phyloP scores from a whole-genome alignment of 495 filamentous ascomycete genomes.

The Aspergillus funiculosus region DNA sequence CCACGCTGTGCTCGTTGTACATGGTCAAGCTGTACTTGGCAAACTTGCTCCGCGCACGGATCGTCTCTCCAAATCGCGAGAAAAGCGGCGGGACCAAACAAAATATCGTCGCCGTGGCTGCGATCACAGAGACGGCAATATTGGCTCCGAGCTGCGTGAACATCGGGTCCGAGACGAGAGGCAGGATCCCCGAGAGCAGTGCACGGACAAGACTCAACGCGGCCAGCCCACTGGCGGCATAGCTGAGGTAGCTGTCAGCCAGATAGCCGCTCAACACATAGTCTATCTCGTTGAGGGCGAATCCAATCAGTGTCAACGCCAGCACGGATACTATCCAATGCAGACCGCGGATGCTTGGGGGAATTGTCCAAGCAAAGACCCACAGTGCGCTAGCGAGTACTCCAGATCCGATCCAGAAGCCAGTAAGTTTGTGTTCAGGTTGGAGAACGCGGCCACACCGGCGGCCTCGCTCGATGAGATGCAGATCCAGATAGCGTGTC shows the following conservation, averaged over 20 bases:
- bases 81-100: conserved; percentile 44
- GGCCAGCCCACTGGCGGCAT: conserved; percentile 49
- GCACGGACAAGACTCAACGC: conserved; percentile 45
- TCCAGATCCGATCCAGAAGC: conserved; percentile 45
- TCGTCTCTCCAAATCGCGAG: conserved; percentile 37
- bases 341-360: conserved; percentile 28
- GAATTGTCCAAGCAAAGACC: conserved; percentile 50
- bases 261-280: conserved; percentile 49
- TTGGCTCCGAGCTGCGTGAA: conserved; percentile 41
- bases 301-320: conserved; percentile 44
- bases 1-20: conserved; percentile 29
- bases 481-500: conserved; percentile 41
- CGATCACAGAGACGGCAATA: conserved; percentile 40
- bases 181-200: conserved; percentile 41
- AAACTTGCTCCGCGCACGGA: conserved; percentile 44
- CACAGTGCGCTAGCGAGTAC: conserved; percentile 41
- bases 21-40: conserved; percentile 43
- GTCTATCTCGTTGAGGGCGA: conserved; percentile 48
- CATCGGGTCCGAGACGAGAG: conserved; percentile 44
- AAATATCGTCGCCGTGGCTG: conserved; percentile 40
- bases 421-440: conserved; percentile 49
- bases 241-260: conserved; percentile 49
- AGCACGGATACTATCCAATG: conserved; percentile 43
- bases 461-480: conserved; percentile 29
- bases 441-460: conserved; percentile 25